Evolutionary conservation across 2,329 filamentous ascomycete species (phyloP).

Genomic region (Stromatinia cepivora): DNA sequence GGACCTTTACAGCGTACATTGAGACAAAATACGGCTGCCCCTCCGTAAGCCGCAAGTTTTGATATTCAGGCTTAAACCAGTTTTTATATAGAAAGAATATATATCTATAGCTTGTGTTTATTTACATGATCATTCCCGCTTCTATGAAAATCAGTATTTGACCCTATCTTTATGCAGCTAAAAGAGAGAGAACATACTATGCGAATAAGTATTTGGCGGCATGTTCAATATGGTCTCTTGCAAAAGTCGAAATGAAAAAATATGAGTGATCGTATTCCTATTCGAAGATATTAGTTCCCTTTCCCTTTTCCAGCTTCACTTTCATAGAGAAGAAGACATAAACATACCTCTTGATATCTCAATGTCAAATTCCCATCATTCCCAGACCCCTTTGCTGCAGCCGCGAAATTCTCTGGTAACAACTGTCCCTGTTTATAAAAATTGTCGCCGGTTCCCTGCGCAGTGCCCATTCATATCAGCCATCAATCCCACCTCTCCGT

Average conservation of each 20-base stretch:
- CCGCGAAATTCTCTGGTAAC: conserved; percentile 87
- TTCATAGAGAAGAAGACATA: neutral
- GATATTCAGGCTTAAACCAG: neutral
- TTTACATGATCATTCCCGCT: conserved; percentile 14
- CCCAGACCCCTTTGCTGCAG: conserved; percentile 74
- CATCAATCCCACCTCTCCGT: neutral
- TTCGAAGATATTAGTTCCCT: conserved; percentile 25
- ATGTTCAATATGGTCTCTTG: conserved; percentile 47
- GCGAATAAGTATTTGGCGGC: conserved; percentile 25
- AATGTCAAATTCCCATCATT: conserved; percentile 69
- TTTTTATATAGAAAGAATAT: neutral
- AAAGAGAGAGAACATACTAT: conserved; percentile 18
- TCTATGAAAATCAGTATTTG: conserved; percentile 19
- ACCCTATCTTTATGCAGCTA: neutral
- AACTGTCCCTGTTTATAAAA: conserved; percentile 96
- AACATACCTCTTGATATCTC: conserved; percentile 73
- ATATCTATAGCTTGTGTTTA: conserved; percentile 13
- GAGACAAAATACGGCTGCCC: neutral
- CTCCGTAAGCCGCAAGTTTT: neutral
- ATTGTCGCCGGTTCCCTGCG: conserved; percentile 83
- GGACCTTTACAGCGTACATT: neutral
- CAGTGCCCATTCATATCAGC: neutral
- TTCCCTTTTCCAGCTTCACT: neutral
- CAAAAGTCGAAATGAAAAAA: conserved; percentile 91
- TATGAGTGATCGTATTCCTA: conserved; percentile 96